Percentiles rank a stretch among this genome's conserved stretches.
These are phyloP conservation scores for Mortierella sp. DNA, from an alignment of 371 early-diverging fungal species.

Conservation along the genomic window DNA sequence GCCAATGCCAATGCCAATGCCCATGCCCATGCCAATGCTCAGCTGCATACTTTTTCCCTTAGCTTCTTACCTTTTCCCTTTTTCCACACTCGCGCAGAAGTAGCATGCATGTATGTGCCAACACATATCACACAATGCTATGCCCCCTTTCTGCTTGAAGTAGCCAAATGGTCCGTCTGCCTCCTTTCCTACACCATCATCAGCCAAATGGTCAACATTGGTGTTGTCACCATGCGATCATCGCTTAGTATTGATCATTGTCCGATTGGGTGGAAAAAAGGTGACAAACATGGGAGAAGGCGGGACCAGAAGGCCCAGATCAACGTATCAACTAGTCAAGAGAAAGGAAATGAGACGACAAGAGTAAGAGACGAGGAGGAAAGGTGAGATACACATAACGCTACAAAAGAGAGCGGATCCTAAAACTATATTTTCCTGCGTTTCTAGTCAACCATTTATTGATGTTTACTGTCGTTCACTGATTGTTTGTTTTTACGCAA, in stretches of 20 bases:
- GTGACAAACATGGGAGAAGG: no score
- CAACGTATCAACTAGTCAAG: no score
- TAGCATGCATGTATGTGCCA: no score
- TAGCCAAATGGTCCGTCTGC: no score
- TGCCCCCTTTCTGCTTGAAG: neutral
- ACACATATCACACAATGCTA: neutral
- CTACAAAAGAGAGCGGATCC: neutral
- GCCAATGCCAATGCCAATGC: no score
- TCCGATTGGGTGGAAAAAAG: neutral
- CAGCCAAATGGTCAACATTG: neutral
- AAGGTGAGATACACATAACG: no score
- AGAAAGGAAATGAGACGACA: no score
- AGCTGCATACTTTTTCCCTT: no score
- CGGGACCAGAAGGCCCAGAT: neutral
- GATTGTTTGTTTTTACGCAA: neutral
- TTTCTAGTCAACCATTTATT: neutral
- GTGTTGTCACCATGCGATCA: conserved; percentile 12
- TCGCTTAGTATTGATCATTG: neutral
- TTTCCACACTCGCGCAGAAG: no score
- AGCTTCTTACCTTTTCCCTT: no score
- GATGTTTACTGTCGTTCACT: neutral
- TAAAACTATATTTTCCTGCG: neutral
- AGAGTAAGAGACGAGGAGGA: no score
- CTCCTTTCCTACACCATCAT: neutral
- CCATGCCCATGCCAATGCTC: no score